These are phyloP conservation scores for Tylopilus sp. DNA, from an alignment of 768 basidiomycete genomes.

Conservation along the genomic window DNA sequence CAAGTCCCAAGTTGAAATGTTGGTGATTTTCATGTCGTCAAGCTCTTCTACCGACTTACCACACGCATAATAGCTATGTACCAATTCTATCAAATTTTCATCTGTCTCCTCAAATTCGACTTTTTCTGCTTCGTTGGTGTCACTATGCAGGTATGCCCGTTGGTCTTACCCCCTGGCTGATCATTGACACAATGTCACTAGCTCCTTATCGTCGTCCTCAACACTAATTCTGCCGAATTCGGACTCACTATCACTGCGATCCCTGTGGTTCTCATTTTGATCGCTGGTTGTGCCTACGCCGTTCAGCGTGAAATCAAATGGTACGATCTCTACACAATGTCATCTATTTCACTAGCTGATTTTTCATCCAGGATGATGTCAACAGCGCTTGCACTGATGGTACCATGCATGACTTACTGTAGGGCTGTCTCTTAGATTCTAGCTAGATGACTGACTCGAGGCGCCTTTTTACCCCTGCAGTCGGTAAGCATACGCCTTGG, in stretches of 20 bases:
- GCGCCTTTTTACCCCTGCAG: constrained; percentile 11
- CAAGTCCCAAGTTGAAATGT: constrained; percentile 84
- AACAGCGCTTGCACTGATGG: constrained; percentile 68
- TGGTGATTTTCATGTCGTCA: constrained; percentile 20
- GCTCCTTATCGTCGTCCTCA: constrained; percentile 79
- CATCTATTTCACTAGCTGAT: constrained; percentile 1
- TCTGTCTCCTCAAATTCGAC: constrained; percentile 86
- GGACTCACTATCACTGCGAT: constrained; percentile 81
- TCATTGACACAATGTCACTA: constrained; percentile 25
- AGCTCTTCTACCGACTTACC: neutral
- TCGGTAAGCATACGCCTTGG: constrained; percentile 21
- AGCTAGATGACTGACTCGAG: neutral
- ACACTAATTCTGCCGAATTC: constrained; percentile 65
- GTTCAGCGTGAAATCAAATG: constrained; percentile 79
- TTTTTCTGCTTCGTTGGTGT: constrained; percentile 87
- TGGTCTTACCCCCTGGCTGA: no score
- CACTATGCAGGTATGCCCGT: constrained; percentile 81
- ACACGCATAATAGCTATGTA: constrained; percentile 64
- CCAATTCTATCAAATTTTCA: constrained; percentile 82
- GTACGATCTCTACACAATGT: constrained; percentile 36
- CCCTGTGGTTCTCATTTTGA: constrained; percentile 67
- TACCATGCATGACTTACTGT: constrained; percentile 77
- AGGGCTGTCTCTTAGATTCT: constrained; percentile 29
- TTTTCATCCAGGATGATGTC: constrained; percentile 56
- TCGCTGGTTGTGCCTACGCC: constrained; percentile 63